Evolutionary conservation across 176 grass and related monocot genomes (phyloP), one percentile per base, ranked within the genome.

Genomic region (Cocos nucifera): DNA sequence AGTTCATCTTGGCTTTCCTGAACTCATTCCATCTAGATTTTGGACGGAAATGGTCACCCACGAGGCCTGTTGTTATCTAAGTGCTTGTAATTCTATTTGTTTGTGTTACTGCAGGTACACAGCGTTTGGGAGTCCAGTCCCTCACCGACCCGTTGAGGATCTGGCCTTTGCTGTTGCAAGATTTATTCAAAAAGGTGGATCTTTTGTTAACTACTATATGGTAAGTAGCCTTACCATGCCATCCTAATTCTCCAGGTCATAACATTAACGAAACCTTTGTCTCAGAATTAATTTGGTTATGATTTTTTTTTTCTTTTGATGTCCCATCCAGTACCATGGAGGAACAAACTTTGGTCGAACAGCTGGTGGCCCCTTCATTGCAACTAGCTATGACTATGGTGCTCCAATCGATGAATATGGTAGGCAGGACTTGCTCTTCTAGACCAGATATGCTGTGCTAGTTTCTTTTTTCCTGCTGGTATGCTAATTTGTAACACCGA

Each of bases 191-290:
- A 92, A 98, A 53, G 87, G 93, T 10, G 87, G 93, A 64, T 92
- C 93, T 75, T 92, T 98, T 85, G 76, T 98, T 62, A 98, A 92
- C 70, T 98, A 98, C 67, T 98, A 98, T 60, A 98, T 98, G 93
- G 93, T 98, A 79, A 73, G 15, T 75, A 54, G 69, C 57, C 51
- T 52, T 54, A 16, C 21, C 25, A 57, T 26, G 6, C 17, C 56
- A 69, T 20, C 4, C 4, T 2, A 48, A 61, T 35, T 22, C 51
- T 56, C 50, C 14, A 67, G 60, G 25, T 26, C 61, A 15, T 21
- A 15, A 4, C 26, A 27, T 4, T 27, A 2, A 27, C 4, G 26
- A 4, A 20, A 60, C 58, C 54, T 19, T 55, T 67, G 6, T n/a
- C 19, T 16, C 17, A 52, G 5, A 17, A 6, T 7, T 72, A 58